Conservation (phyloP, 1,139 yeast genomes). For the Blastobotrys capitulatus region DNA sequence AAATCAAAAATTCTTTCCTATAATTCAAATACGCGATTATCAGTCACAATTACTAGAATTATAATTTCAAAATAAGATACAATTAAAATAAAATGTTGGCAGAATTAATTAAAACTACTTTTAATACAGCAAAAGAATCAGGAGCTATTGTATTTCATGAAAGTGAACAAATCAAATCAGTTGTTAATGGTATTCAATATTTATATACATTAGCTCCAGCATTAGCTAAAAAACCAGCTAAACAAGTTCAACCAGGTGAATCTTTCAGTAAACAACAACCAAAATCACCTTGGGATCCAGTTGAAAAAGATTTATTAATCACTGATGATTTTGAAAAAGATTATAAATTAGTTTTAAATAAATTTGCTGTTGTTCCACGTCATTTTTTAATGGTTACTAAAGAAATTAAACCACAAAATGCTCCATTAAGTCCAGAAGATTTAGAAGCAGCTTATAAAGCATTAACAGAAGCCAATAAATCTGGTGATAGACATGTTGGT, state of each 20-base stretch:
- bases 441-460: constrained; percentile 53
- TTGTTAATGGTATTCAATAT: constrained; percentile 34
- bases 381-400: constrained; percentile 78
- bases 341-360: constrained; percentile 59
- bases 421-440: constrained; percentile 67
- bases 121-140: constrained; percentile 32
- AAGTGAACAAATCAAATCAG: constrained; percentile 23
- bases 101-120: constrained; percentile 18
- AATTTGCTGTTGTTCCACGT: constrained; percentile 74
- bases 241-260: constrained; percentile 6
- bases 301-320: constrained; percentile 72
- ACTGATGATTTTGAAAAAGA: constrained; percentile 52
- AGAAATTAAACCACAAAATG: constrained; percentile 61
- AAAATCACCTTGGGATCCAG: constrained; percentile 69
- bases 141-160: constrained; percentile 30
- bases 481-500: constrained; percentile 50
- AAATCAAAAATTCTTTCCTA: too few species aligned
- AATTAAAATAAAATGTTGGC: not conserved
- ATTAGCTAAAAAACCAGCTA: constrained; percentile 54
- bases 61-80: too few species aligned
- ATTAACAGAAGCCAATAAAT: constrained; percentile 39
- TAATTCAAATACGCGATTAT: too few species aligned
- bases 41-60: too few species aligned
- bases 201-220: constrained; percentile 44
- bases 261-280: constrained; percentile 14